Evolutionary conservation across 108 stramenopile species (phyloP).

Genomic region (Cyclostephanos tholiformis): DNA sequence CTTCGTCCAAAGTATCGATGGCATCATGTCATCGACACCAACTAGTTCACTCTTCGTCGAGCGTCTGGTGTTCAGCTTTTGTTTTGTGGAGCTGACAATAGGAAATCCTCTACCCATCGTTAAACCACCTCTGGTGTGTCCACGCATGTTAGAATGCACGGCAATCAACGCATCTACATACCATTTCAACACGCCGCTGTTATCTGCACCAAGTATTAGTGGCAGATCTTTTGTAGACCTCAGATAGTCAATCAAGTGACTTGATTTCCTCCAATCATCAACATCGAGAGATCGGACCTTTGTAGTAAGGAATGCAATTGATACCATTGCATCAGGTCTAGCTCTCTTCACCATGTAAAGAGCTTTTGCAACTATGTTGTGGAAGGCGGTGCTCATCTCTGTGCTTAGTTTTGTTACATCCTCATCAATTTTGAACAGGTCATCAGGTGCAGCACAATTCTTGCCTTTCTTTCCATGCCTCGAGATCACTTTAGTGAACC

Average conservation of each 20-base stretch:
- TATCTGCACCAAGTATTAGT: not conserved
- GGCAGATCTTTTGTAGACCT: not conserved
- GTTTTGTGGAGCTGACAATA: too few species aligned
- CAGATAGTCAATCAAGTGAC: not conserved
- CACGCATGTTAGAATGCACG: too few species aligned
- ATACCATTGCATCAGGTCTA: not conserved
- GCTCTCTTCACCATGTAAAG: not conserved
- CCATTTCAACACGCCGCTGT: not conserved
- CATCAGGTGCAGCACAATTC: conserved; percentile 9
- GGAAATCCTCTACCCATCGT: too few species aligned
- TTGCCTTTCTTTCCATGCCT: too few species aligned
- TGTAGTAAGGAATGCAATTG: not conserved
- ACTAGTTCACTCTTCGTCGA: too few species aligned
- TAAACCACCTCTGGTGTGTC: too few species aligned
- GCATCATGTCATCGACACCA: too few species aligned
- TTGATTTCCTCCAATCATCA: not conserved
- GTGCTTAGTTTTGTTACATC: not conserved
- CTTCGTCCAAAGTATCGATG: too few species aligned
- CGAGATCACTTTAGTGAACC: too few species aligned
- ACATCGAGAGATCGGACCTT: not conserved
- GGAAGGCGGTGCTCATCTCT: too few species aligned
- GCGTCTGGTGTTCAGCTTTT: too few species aligned
- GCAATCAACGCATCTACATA: not conserved
- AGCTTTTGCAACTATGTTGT: not conserved
- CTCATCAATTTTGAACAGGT: not conserved